Evolutionary conservation across 2,329 filamentous ascomycete species (phyloP).

Genomic region (Triangularia setosa): DNA sequence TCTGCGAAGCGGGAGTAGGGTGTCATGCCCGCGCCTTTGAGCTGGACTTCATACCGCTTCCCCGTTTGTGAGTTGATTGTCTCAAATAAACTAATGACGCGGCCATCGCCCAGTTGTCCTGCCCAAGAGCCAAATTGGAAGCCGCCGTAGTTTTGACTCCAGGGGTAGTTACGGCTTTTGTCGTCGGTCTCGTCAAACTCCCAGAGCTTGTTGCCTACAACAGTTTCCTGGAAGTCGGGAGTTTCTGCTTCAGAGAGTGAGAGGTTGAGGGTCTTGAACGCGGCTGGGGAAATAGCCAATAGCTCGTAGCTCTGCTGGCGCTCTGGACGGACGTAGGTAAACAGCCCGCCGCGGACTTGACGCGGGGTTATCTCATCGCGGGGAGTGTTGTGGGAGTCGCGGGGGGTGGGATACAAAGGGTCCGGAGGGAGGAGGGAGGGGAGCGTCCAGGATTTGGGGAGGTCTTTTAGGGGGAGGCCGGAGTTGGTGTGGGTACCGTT

Average conservation of each 20-base stretch:
- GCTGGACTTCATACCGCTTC: conserved; percentile 81
- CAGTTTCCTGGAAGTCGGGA: conserved; percentile 70
- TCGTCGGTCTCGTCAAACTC: conserved; percentile 64
- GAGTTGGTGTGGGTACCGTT: neutral
- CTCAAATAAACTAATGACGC: conserved; percentile 93
- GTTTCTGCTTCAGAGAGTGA: conserved; percentile 62
- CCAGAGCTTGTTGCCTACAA: conserved; percentile 77
- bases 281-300: conserved; percentile 73
- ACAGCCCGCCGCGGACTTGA: conserved; percentile 78
- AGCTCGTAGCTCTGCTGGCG: conserved; percentile 68
- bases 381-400: conserved; percentile 74
- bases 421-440: conserved; percentile 72
- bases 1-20: conserved; percentile 97
- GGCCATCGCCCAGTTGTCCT: conserved; percentile 89
- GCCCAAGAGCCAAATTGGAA: conserved; percentile 83
- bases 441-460: conserved; percentile 58
- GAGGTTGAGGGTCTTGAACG: conserved; percentile 78
- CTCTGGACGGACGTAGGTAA: conserved; percentile 86
- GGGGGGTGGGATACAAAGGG: conserved; percentile 71
- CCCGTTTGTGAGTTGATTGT: conserved; percentile 68
- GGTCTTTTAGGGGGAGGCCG: neutral
- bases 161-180: conserved; percentile 67
- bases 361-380: conserved; percentile 74
- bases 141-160: conserved; percentile 97
- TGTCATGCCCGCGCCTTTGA: conserved; percentile 90